These are phyloP conservation scores for Suhomyces sp. DNA, from an alignment of 805 yeast species.

Conservation along the genomic window DNA sequence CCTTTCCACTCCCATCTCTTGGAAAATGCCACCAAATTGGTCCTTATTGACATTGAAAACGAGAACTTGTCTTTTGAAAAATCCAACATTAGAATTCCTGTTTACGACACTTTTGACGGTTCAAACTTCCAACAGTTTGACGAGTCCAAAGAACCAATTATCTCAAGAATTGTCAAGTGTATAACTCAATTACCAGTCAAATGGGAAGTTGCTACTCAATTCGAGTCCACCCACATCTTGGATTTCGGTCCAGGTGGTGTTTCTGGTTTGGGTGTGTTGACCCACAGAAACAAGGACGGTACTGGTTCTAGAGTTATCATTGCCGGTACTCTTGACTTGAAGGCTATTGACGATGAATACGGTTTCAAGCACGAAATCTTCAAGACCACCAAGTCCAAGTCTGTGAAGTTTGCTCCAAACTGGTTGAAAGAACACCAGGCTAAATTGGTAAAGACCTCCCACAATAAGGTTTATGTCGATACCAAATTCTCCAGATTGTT, in stretches of 20 bases:
- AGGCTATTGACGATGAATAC: conserved; percentile 69
- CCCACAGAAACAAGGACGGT: conserved; percentile 98
- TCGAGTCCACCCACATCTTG: conserved; percentile 79
- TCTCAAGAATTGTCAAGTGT: conserved; percentile 70
- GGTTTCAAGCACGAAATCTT: conserved; percentile 96
- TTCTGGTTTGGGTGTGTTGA: conserved; percentile 92
- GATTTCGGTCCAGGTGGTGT: conserved; percentile 99
- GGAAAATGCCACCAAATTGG: conserved; percentile 63
- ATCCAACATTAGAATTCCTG: conserved; percentile 71
- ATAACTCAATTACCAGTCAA: conserved; percentile 87
- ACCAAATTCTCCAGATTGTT: conserved; percentile 90
- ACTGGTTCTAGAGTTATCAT: conserved; percentile 93
- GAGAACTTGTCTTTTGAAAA: conserved; percentile 57
- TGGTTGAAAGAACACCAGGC: conserved; percentile 92
- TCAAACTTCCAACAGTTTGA: conserved; percentile 58
- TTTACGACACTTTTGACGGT: conserved; percentile 86
- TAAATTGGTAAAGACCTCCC: conserved; percentile 67
- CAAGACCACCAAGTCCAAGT: conserved; percentile 53
- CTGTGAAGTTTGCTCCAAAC: conserved; percentile 79
- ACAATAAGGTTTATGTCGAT: conserved; percentile 79
- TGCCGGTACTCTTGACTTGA: conserved; percentile 82
- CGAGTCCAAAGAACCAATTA: conserved; percentile 46
- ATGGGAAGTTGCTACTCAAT: conserved; percentile 90
- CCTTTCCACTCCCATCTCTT: conserved; percentile 95
- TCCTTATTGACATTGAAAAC: conserved; percentile 55